Evolutionary conservation across 2,329 filamentous ascomycete genomes (phyloP), one percentile per base, ranked within the genome.

Genomic region (Malbranchea cinnamomea): DNA sequence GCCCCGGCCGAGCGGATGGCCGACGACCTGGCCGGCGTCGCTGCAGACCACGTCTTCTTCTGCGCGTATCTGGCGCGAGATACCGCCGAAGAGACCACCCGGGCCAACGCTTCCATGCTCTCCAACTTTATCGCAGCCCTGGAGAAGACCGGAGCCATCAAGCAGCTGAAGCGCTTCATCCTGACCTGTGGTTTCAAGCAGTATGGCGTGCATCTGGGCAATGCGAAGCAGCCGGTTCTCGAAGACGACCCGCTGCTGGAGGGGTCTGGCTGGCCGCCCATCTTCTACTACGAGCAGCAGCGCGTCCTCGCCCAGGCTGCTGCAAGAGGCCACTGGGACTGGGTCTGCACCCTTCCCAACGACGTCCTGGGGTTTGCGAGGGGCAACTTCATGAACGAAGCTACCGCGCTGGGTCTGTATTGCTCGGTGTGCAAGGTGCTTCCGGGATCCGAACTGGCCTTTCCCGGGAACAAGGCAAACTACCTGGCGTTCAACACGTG

Each of bases 241-340:
- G 63, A 69, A 40, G 46, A 52, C 9, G 61, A 65, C 32, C 54
- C 56, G 1, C 59, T 56, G 53, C 46, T 65, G 3, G 52, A 54
- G 6, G 50, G 48, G 2, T 29, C 30, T 3, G 46, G 50, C 8
- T 39, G 46, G 18, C 56, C 55, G 3, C 53, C 55, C 2, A 68
- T 64, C 44, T 68, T 68, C 42, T 68, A 68, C 42, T 67, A 66
- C 40, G 42, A 49, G 20, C 63, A 67, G 41, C 58, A 69, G 39
- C 47, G 54, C 14, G 56, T 63, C 31, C 45, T 68, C 2, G 37
- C 41, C 11, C 41, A 54, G 1, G 48, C 43, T 10, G 48, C 47
- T 15, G 36, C 41, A 3, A 32, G 47, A 8, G 44, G 45, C 9
- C 27, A 34, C 2, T 59, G 51, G 45, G 50, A 55, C 8, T 63